Base-by-base conservation (phyloP, 2,329 filamentous ascomycete species). In the Aspergillus ibericus region DNA sequence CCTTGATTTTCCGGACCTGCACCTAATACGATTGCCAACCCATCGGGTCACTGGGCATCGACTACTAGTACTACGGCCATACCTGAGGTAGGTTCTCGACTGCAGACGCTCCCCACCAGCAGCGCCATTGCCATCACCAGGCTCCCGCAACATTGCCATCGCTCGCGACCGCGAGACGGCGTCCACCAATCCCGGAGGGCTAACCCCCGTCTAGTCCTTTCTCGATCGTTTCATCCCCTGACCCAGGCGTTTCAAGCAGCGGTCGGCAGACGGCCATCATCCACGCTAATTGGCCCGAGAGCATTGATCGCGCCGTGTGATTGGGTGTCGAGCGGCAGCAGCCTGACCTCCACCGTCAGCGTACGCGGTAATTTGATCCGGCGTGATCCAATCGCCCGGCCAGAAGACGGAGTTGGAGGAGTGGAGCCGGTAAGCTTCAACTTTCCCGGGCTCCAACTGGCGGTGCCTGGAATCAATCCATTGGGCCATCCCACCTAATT, bases 171-270 rank as follows among this genome's bases (percentile, higher is more conserved):
- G 36, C 18, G 8, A 18, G 18, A 32, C 15, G 36, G 36, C 15
- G 36, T n/a, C 15, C 22, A 20, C 56, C 53, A 59, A 57, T 59
- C 13, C 46, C 20, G 27, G n/a, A 20, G 20, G 13, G 27, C 49
- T 59, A 44, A 59, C 53, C 36, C 16, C 29, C n/a, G 38, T 29
- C 25, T 56, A 59, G 58, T 53, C 49, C 49, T 27, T 40, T 15
- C 16, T 53, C 44, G 16, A 15, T 51, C 48, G 58, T 57, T 59
- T 59, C 58, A 59, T 55, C 58, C 58, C 58, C 54, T 53, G 54
- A 48, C 12, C 48, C 29, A 49, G 42, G 48, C 50, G 58, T 59
- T 59, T 59, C 58, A 59, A 48, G 44, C 54, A 27, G 53, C 29
- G 35, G 25, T 25, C 34, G 42, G 20, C 20, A 35, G 35, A 48